phyloP scores from a whole-genome alignment of 2,329 filamentous ascomycete species.

The Ophiostoma australiae region DNA sequence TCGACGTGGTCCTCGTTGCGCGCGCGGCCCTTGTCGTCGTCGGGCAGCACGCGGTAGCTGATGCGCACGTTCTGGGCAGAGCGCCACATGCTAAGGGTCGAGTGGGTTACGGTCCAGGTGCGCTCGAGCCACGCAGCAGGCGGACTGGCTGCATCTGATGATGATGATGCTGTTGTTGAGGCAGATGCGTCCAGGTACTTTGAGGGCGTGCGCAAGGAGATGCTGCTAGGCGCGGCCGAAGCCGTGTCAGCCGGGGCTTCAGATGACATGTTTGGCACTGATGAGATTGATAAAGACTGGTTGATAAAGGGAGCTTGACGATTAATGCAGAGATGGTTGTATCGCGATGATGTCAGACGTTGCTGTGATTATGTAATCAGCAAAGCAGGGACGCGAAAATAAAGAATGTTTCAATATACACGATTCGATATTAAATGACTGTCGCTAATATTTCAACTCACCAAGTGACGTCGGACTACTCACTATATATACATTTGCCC shows the following conservation, averaged over 20 bases:
- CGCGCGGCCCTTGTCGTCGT: conserved; percentile 30
- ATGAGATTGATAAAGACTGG: neutral
- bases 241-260: neutral
- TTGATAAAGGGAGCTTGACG: neutral
- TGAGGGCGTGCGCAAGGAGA: conserved; percentile 45
- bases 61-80: conserved; percentile 74
- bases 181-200: conserved; percentile 38
- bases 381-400: neutral
- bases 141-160: conserved; percentile 38
- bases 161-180: conserved; percentile 31
- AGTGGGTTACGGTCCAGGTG: conserved; percentile 71
- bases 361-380: neutral
- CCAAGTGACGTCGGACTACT: neutral
- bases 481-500: conserved; percentile 2
- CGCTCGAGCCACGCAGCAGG: conserved; percentile 56
- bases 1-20: conserved; percentile 68
- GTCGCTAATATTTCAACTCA: neutral
- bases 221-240: conserved; percentile 15
- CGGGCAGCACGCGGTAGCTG: conserved; percentile 58
- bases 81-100: conserved; percentile 75
- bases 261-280: conserved; percentile 4
- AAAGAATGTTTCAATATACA: neutral
- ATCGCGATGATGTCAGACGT: neutral
- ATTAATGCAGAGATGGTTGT: neutral
- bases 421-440: neutral